phyloP scores from a whole-genome alignment of 1,284 basidiomycete species.

The Ceratobasidium sp. region DNA sequence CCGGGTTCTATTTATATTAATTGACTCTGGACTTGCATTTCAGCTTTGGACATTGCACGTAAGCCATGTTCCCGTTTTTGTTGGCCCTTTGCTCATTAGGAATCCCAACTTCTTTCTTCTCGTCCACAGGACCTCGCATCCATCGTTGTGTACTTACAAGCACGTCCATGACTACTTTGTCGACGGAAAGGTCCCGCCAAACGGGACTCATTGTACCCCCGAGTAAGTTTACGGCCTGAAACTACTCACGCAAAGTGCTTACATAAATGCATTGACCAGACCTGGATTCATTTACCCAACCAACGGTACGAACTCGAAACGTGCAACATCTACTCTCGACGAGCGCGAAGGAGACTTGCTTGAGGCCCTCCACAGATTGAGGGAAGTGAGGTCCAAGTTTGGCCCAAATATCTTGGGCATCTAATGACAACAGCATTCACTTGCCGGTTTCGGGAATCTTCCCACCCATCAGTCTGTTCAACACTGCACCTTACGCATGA shows the following conservation, averaged over 20 bases:
- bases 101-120: background rate
- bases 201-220: conserved; percentile 44
- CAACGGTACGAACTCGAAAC: background rate
- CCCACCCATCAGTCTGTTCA: no score
- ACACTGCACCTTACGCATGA: no score
- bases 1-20: background rate
- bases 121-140: conserved; percentile 43
- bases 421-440: no score
- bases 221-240: background rate
- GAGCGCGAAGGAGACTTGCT: background rate
- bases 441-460: no score
- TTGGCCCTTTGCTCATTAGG: background rate
- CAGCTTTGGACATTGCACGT: conserved; percentile 47
- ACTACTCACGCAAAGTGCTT: background rate
- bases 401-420: background rate
- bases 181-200: conserved; percentile 45
- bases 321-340: background rate
- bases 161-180: conserved; percentile 46
- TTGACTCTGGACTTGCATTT: background rate
- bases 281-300: conserved; percentile 24
- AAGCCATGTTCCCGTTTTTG: background rate
- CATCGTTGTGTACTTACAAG: conserved; percentile 47
- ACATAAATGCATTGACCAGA: background rate
- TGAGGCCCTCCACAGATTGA: background rate
- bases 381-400: background rate